Base-by-base conservation (phyloP, 2,329 filamentous ascomycete genomes). In the Parascedosporium putredinis region DNA sequence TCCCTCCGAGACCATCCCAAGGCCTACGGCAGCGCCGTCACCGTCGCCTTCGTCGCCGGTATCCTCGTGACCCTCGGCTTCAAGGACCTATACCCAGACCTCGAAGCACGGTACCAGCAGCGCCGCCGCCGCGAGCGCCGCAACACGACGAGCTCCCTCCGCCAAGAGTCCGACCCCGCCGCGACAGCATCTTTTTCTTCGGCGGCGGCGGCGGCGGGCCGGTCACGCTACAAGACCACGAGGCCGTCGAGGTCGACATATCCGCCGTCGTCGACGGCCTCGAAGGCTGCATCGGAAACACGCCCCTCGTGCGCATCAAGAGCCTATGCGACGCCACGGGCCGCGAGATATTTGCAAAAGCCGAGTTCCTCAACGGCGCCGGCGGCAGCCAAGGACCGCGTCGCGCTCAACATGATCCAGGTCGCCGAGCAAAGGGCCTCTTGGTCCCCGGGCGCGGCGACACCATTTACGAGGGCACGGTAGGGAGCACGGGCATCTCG, bases 401-500 rank as follows among this genome's bases (percentile, higher is more conserved):
- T 98, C 12, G 93, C 93, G 1, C 75, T 97, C 33, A 86, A 79
- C 67, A 94, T 97, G 74, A 95, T 98, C 63, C 70, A 80, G 42
- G 68, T 82, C 64, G 93, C 90, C 40, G 93, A 98, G 72, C 75
- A 79, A 53, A 69, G 77, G 45, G 89, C 2, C 72, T 90, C 16
- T 69, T 98, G 43, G 76, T 75, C 0, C 91, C 93, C 0, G 74
- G 85, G 56, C 83, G 85, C 20, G 91, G 91, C 53, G 93, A 98
- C 64, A 94, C 87, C 40, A 89, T 98, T 60, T 98, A 97, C 67
- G 93, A 98, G 70, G 93, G 93, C 56, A 98, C 93, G 1, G 90
- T 95, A 14, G 93, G 93, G 52, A 95, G 88, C 62, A 98, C 93
- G 0, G 93, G 93, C 20, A 97, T 98, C 58, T 96, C 90, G 14